Conservation (phyloP, 179 eudicot species). For the Beta lomatogona region DNA sequence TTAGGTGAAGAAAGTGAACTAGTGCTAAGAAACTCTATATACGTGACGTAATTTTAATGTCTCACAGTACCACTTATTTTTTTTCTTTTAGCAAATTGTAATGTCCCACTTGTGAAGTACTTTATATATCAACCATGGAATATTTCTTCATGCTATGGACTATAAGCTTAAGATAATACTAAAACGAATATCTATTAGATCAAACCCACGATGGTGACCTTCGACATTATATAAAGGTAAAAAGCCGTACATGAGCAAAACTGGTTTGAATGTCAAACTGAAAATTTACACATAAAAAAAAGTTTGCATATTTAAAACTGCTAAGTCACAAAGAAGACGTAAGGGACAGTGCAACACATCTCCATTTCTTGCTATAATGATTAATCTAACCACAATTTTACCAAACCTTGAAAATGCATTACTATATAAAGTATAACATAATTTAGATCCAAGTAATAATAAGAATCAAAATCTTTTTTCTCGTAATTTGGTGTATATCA, state of each 20-base stretch:
- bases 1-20: background rate
- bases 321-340: background rate
- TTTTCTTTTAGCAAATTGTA: background rate
- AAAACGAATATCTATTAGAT: background rate
- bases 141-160: background rate
- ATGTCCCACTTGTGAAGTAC: background rate
- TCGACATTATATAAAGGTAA: background rate
- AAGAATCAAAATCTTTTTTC: too few species aligned
- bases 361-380: background rate
- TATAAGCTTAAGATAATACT: background rate
- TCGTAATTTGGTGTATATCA: too few species aligned
- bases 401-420: background rate
- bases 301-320: too few species aligned
- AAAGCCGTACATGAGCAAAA: background rate
- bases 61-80: too few species aligned
- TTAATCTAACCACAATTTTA: too few species aligned
- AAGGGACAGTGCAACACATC: background rate
- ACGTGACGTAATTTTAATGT: background rate
- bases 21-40: background rate
- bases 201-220: background rate
- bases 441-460: background rate
- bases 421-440: background rate
- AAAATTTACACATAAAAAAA: background rate
- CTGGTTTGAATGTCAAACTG: background rate
- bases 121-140: slow-evolving; percentile 5